These are phyloP conservation scores for Phtheirospermum japonicum DNA, from an alignment of 257 asterid species.

Conservation along the genomic window DNA sequence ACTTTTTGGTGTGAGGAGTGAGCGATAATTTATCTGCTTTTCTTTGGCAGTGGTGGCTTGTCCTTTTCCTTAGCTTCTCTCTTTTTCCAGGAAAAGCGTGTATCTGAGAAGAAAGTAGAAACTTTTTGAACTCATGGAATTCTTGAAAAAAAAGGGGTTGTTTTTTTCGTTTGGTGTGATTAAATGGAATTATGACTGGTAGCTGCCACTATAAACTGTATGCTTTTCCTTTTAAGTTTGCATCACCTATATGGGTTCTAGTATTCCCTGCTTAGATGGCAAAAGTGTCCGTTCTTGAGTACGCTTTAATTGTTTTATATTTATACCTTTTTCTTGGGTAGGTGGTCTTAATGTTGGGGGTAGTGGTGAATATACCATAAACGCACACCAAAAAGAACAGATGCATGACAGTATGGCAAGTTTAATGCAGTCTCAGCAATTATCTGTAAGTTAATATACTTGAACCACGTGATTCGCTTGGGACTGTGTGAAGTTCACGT, in stretches of 20 bases:
- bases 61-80: neutral
- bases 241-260: constrained; percentile 1
- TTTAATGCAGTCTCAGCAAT: constrained; percentile 74
- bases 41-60: neutral
- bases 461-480: constrained; percentile 22
- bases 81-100: neutral
- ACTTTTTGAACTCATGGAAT: too few species aligned
- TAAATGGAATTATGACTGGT: neutral
- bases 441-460: constrained; percentile 52
- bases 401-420: constrained; percentile 64
- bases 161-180: neutral
- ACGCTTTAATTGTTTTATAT: constrained; percentile 1
- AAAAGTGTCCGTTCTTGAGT: constrained; percentile 1
- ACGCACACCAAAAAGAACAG: constrained; percentile 70
- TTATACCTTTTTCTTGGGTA: constrained; percentile 23
- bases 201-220: constrained; percentile 3
- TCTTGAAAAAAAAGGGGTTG: neutral
- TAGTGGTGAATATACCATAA: constrained; percentile 55
- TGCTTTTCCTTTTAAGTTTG: neutral
- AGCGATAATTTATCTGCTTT: neutral
- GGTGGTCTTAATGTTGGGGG: constrained; percentile 54
- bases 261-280: constrained; percentile 10
- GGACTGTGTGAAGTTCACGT: constrained; percentile 23
- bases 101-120: too few species aligned
- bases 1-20: neutral